Evolutionary conservation across 495 filamentous ascomycete species (phyloP), one percentile per base, ranked within the genome.

Genomic region (Xylaria palmicola): DNA sequence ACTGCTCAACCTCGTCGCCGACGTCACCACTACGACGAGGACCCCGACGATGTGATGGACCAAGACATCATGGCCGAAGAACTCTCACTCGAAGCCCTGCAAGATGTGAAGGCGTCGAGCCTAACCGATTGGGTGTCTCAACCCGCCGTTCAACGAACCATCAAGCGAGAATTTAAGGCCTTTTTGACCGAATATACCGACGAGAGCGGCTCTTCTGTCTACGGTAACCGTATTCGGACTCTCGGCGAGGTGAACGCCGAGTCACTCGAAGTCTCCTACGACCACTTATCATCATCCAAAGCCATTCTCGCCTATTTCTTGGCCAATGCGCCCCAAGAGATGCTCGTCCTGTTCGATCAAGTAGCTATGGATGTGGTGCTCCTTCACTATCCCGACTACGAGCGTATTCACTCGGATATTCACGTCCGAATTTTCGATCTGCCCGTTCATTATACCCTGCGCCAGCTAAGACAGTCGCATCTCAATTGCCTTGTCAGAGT

Each of bases 291-390:
- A 17, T 83, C 87, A 34, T 88, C 89, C 40, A 98, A 96, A 76
- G 93, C 95, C n/a, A 92, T 91, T 27, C 81, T 99, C n/a, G 93
- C 92, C 15, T 97, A 96, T 73, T 99, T 97, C 81, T 81, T 98
- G 30, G 95, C 93, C 65, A 99, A 98, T 69, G 91, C 94, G 8
- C 95, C 95, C 0, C 85, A 90, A 43, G 93, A 96, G 71, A 88
- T 97, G 60, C 83, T 99, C 62, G 93, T 94, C 74, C 89, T 98
- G 45, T 98, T 99, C 68, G 95, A 99, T 68, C 88, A 96, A 61
- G 94, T 96, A 2, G 95, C 95, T 34, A 92, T 98, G 81, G 93
- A 98, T 56, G 92, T 93, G 29, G 93, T 92, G 0, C 82, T 98
- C 12, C 87, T 97, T 62, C 89, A 97, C 74, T 99, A 99, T 75